Evolutionary conservation across 306 rosid species (phyloP).

Genomic region (Vicia faba): DNA sequence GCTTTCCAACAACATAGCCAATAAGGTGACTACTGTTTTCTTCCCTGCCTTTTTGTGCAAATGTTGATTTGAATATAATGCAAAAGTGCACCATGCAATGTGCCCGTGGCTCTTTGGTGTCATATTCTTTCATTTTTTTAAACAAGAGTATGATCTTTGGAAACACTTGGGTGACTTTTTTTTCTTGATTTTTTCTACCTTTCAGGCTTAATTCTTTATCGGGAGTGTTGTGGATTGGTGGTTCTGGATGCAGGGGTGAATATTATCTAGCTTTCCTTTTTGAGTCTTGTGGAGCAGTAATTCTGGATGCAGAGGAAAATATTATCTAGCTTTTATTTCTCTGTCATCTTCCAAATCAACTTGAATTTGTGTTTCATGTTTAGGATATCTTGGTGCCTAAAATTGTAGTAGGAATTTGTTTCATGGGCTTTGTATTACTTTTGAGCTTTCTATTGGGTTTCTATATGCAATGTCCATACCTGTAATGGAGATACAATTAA

Average conservation of each 20-base stretch:
- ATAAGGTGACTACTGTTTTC: conserved; percentile 63
- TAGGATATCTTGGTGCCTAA: conserved; percentile 57
- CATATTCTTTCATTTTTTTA: no score
- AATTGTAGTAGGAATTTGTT: conserved; percentile 60
- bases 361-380: conserved; percentile 48
- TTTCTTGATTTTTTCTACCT: not conserved
- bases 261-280: conserved; percentile 67
- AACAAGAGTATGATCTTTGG: not conserved
- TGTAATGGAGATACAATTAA: conserved; percentile 53
- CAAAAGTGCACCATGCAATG: conserved; percentile 9
- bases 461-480: conserved; percentile 48
- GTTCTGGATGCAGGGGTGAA: conserved; percentile 97
- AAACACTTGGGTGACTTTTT: not conserved
- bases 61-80: not conserved
- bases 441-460: no score
- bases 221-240: conserved; percentile 53
- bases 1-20: conserved; percentile 99
- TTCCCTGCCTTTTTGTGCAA: not conserved
- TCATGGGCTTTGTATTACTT: conserved; percentile 51
- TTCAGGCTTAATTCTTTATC: conserved; percentile 65
- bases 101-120: not conserved
- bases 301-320: conserved; percentile 94
- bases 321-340: conserved; percentile 45
- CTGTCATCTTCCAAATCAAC: conserved; percentile 42
- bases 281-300: conserved; percentile 53